Conservation (phyloP, 2,329 filamentous ascomycete genomes). For the Scedosporium minutisporum region DNA sequence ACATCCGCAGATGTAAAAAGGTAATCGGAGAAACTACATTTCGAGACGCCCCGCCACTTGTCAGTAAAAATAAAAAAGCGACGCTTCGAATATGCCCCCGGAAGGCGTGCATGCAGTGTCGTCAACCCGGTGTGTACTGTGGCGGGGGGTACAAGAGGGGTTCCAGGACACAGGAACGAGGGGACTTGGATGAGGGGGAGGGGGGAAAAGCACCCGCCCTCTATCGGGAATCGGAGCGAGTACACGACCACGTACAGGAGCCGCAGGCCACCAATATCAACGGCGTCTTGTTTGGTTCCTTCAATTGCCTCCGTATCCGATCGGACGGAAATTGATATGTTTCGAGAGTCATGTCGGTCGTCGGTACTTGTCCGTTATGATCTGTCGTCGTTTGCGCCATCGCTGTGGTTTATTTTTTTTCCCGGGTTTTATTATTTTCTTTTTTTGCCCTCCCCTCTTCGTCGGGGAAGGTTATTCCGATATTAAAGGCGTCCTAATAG, state of each 20-base stretch:
- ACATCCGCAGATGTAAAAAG: constrained; percentile 75
- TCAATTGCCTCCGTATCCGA: constrained; percentile 42
- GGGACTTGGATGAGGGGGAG: too few species aligned
- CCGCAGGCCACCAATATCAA: constrained; percentile 62
- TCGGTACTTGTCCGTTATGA: constrained; percentile 5
- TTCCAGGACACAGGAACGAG: neutral
- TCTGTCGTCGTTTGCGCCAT: constrained; percentile 4
- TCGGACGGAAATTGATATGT: constrained; percentile 52
- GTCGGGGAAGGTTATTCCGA: too few species aligned
- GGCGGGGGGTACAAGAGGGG: neutral
- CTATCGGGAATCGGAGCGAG: neutral
- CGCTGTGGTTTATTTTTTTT: neutral
- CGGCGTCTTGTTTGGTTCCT: constrained; percentile 46
- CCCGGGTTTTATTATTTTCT: neutral
- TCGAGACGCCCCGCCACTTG: neutral
- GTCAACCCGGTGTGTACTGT: neutral
- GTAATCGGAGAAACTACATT: constrained; percentile 55
- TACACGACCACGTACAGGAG: constrained; percentile 31
- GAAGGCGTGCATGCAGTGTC: neutral
- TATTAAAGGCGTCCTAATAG: neutral
- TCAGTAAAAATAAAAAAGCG: neutral
- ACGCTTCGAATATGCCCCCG: neutral
- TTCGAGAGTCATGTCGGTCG: constrained; percentile 20
- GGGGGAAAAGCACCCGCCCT: too few species aligned
- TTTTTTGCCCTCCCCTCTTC: neutral